Evolutionary conservation across 2,329 filamentous ascomycete genomes (phyloP), one percentile per base, ranked within the genome.

Genomic region (Pseudogymnoascus sp.): DNA sequence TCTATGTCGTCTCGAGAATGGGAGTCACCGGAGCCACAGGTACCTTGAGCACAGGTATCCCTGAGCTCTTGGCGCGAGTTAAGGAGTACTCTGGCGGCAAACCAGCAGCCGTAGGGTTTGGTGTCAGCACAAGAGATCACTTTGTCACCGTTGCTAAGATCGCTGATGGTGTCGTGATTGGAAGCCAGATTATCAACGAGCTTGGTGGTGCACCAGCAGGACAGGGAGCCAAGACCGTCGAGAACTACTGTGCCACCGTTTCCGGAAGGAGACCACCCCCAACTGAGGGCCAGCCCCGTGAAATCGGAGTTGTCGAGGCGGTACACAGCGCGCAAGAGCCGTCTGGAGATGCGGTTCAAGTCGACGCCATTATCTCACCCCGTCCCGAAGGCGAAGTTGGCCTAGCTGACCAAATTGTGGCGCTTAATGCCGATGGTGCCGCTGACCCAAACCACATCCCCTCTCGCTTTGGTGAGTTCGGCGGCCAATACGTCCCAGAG

Each of bases 1-100:
- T 99, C 75, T 99, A 99, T 73, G 92, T 99, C 63, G 94, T 99
- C 60, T 97, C 92, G 23, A 83, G 92, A 67, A 95, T 96, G 88
- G 94, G 94, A 67, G 92, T 97, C 60, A 99, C 94, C 8, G 94
- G 94, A 67, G 94, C 91, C 12, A 86, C 85, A 0, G 92, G 92
- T 33, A 85, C 84, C 23, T 76, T 99, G 69, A 96, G 90, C 73
- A 80, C 85, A 45, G 86, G 88, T 61, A 82, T 99, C 33, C 90
- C 92, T 12, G 85, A 88, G 58, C 82, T 99, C 35, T 78, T 99
- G 61, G 82, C 83, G 61, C 85, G 90, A 37, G 94, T 99, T 23
- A 94, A 96, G 77, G 86, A 87, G 72, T 96, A 92, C 75, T 96
- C 92, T 48, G 90, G 90, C 38, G 88, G 94, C 73, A 86, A 90